Evolutionary conservation across 345 rosid genomes (phyloP), one percentile per base, ranked within the genome.

Genomic region (Hirschfeldia incana): DNA sequence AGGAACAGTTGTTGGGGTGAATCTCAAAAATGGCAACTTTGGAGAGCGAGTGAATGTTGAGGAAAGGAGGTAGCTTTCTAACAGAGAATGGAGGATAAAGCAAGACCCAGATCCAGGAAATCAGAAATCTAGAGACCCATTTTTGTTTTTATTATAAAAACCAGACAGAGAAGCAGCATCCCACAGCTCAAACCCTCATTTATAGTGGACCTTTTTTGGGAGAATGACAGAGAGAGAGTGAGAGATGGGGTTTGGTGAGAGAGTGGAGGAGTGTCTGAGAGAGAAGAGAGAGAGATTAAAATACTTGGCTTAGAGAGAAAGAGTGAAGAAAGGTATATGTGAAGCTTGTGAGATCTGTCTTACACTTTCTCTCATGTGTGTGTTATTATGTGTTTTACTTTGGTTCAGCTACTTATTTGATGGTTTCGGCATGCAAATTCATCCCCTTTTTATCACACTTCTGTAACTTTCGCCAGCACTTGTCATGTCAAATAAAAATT

Each of bases 91-190:
- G 67, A 69, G 51, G 76, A 74, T 13, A 74, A 8, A 53, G 72
- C 73, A 78, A 69, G 55, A 82, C 85, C 73, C 85, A 85, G 91
- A 87, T 89, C 93, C 79, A 78, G 82, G 78, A 81, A 72, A 75
- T 67, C 66, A 37, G 77, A 82, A 79, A 83, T 73, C 78, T 78
- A 82, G 37, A 63, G 75, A 73, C 78, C 84, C 85, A 71, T 75
- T 76, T 42, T 53, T 63, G 2, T 57, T 28, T 44, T 57, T 36
- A 30, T 61, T 36, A 44, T 37, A 33, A 2, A 81, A 28, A 63
- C 66, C 42, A 67, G 82, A 72, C 79, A 80, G 70, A 69, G 44
- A 80, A 82, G 82, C 81, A 79, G 6, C 42, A 36, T 36, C 80
- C 75, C 83, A 76, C 74, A 75, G 80, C 76, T 80, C 71, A 62